Base-by-base conservation (phyloP, 2,329 filamentous ascomycete species). In the Cadophora sp. region DNA sequence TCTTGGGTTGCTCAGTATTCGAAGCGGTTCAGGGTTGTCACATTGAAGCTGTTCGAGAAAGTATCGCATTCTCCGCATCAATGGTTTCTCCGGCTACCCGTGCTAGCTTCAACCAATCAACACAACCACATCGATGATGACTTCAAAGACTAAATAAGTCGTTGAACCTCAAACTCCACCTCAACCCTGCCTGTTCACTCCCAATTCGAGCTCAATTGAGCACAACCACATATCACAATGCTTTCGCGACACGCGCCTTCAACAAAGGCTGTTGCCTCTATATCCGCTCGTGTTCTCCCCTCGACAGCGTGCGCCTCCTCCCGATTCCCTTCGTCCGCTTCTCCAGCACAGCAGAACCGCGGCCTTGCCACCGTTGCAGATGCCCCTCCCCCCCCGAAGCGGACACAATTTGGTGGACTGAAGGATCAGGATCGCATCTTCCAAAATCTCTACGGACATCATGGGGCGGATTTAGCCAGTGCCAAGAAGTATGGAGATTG, bases 401-500 rank as follows among this genome's bases (percentile, higher is more conserved):
- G 83, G 76, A 89, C 87, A 74, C 86, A 87, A 73, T 92, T 96
- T 81, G 94, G 96, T 76, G 94, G 93, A 66, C 87, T 99, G 75
- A 92, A 89, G 83, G 96, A 99, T 80, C 94, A 98, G 84, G 96
- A 99, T 83, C 90, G 96, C 76, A 99, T 99, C 82, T 99, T 99
- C 83, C 94, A 97, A 84, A 99, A 99, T 83, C 87, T 99, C 67
- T 99, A 99, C 83, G 90, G 93, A 77, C 93, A 96, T 79, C 93
- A 93, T 83, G 94, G 93, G 62, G 87, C 94, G 70, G 94, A 97
- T 80, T 83, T 99, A 75, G 95, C 96, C 85, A 93, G 89, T 78
- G 94, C 96, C 63, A 94, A 93, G 90, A 97, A 97, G 83, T 97
- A 97, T 86, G 96, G 96, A 75, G 96, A 98, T 81, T 99, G 96